phyloP scores from a whole-genome alignment of 202 grass and related monocot genomes.

The Hordeum pubiflorum region DNA sequence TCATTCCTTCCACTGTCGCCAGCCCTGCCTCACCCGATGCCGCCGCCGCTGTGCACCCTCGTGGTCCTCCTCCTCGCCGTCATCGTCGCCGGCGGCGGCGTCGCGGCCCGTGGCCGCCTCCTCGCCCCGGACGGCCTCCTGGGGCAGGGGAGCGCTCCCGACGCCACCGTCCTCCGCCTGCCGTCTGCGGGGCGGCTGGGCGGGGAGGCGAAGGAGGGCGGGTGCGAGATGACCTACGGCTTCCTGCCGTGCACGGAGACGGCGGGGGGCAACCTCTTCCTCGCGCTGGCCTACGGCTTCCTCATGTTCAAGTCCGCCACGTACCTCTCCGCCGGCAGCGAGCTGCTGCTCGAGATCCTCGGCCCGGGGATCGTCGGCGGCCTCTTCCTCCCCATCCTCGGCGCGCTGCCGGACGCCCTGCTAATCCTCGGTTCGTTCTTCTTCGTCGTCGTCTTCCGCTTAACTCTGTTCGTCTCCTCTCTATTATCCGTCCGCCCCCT shows the following conservation, averaged over 20 bases:
- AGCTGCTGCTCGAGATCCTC: constrained; percentile 80
- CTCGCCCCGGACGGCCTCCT: neutral
- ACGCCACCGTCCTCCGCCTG: neutral
- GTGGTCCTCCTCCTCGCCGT: neutral
- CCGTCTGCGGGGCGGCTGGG: neutral
- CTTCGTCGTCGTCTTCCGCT: neutral
- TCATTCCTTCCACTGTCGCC: neutral
- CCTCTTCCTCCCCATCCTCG: constrained; percentile 85
- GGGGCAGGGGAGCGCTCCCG: neutral
- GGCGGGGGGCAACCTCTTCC: constrained; percentile 61
- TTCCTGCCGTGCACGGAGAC: constrained; percentile 76
- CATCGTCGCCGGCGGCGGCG: neutral
- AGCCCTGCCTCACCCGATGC: neutral
- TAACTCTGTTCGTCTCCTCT: neutral
- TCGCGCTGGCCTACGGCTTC: constrained; percentile 74
- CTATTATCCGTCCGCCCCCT: too few relatives aligned
- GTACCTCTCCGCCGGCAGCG: constrained; percentile 77
- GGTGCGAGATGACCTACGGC: constrained; percentile 83
- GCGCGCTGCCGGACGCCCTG: constrained; percentile 71
- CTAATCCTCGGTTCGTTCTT: constrained; percentile 58
- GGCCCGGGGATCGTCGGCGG: constrained; percentile 84
- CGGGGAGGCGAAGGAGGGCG: neutral
- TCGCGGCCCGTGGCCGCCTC: constrained; percentile 14
- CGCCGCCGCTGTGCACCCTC: neutral
- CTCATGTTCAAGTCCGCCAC: constrained; percentile 93